These are phyloP conservation scores for Botryotinia convoluta DNA, from an alignment of 2,329 filamentous ascomycete species.

Conservation along the genomic window DNA sequence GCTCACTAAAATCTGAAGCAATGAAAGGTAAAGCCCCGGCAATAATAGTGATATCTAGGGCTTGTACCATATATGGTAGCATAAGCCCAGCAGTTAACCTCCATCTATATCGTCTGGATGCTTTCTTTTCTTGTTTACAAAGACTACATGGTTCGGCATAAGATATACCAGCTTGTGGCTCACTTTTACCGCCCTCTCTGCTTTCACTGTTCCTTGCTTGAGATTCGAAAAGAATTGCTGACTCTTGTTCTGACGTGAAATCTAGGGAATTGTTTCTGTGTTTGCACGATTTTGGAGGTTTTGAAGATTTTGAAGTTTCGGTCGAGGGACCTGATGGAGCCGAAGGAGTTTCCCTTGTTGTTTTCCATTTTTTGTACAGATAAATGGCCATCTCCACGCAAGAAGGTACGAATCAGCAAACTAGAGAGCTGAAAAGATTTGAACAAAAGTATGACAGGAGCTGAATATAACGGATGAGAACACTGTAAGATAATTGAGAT, in stretches of 20 bases:
- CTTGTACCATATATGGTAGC: constrained; percentile 59
- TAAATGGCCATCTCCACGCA: constrained; percentile 6
- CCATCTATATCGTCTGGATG: constrained; percentile 49
- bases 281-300: background rate
- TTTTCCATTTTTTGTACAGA: constrained; percentile 15
- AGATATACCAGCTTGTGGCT: background rate
- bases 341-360: background rate
- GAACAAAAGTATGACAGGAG: background rate
- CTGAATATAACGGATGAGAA: background rate
- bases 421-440: background rate
- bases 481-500: background rate
- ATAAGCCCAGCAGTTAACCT: constrained; percentile 59
- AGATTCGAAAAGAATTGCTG: background rate
- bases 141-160: constrained; percentile 21
- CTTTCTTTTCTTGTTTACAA: constrained; percentile 37
- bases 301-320: background rate
- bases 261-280: background rate
- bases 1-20: constrained; percentile 59
- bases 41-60: constrained; percentile 63
- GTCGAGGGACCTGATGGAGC: background rate
- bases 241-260: background rate
- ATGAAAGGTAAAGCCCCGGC: constrained; percentile 61
- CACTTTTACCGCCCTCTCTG: background rate
- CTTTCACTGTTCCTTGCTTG: background rate
- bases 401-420: background rate